A percentile compares a stretch with the other conserved stretches of the same genome.
These are phyloP conservation scores for Mycena polygramma DNA, from an alignment of 768 basidiomycete genomes.

Conservation along the genomic window DNA sequence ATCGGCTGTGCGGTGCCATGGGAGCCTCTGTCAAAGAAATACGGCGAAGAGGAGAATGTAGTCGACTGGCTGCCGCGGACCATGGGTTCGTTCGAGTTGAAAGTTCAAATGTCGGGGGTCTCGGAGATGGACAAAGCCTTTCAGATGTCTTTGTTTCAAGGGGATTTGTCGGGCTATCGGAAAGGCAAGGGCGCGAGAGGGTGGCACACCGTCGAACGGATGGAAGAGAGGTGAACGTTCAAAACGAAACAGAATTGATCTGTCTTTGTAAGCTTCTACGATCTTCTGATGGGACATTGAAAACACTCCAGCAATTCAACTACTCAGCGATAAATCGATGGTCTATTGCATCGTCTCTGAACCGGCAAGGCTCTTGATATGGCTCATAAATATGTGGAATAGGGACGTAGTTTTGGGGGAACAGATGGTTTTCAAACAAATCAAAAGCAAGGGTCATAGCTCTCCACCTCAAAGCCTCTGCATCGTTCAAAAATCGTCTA, in stretches of 20 bases:
- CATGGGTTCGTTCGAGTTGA: conserved; percentile 45
- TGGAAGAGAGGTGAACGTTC: background rate
- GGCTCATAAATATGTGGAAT: too few species aligned
- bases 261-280: conserved; percentile 1
- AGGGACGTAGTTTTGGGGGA: too few species aligned
- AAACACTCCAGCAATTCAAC: background rate
- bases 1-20: conserved; percentile 84
- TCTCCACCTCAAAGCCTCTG: too few species aligned
- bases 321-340: background rate
- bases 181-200: background rate
- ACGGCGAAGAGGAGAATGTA: conserved; percentile 81
- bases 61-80: conserved; percentile 61
- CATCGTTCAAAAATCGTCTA: too few species aligned
- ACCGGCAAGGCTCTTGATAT: too few species aligned
- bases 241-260: background rate
- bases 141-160: background rate
- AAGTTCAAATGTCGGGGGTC: conserved; percentile 11
- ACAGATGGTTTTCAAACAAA: too few species aligned
- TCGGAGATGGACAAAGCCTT: background rate
- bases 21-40: conserved; percentile 81
- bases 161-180: too few species aligned
- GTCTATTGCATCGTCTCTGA: too few species aligned
- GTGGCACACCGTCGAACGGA: background rate
- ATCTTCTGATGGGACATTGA: background rate
- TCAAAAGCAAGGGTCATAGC: too few species aligned